phyloP scores from a whole-genome alignment of 2,329 filamentous ascomycete genomes.

The Mollisia scopiformis region DNA sequence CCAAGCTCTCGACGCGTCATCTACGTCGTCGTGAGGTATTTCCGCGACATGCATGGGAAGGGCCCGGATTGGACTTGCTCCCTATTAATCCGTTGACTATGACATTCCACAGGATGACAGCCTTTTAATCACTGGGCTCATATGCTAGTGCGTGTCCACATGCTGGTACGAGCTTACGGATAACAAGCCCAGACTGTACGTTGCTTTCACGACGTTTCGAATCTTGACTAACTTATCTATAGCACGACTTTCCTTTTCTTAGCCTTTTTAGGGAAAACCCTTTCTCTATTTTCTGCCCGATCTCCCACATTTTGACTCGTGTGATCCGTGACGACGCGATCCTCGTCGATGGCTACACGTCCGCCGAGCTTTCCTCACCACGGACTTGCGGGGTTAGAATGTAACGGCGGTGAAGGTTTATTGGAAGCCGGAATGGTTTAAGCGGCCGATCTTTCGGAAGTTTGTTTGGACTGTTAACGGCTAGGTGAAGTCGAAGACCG shows the following conservation, averaged over 20 bases:
- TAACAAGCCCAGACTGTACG: slow-evolving; percentile 31
- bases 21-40: too few relatives aligned
- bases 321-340: slow-evolving; percentile 23
- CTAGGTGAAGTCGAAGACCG: slow-evolving; percentile 25
- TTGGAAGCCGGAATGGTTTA: slow-evolving; percentile 27
- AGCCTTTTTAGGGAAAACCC: slow-evolving; percentile 25
- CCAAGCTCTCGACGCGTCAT: too few relatives aligned
- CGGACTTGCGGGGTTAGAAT: slow-evolving; percentile 11
- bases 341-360: slow-evolving; percentile 22
- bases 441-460: slow-evolving; percentile 24
- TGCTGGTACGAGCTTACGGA: too few relatives aligned
- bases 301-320: slow-evolving; percentile 23
- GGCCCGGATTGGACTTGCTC: too few relatives aligned
- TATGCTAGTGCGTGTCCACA: too few relatives aligned
- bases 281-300: slow-evolving; percentile 27
- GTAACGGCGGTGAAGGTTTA: slow-evolving; percentile 25
- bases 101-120: too few relatives aligned
- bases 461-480: slow-evolving; percentile 9
- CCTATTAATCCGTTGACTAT: too few relatives aligned
- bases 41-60: too few relatives aligned
- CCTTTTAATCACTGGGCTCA: too few relatives aligned
- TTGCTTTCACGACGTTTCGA: slow-evolving; percentile 5
- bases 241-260: slow-evolving; percentile 29
- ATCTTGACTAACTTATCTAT: slow-evolving; percentile 21
- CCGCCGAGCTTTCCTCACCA: slow-evolving; percentile 26